These are phyloP conservation scores for Paraphoma chrysanthemicola DNA, from an alignment of 2,329 filamentous ascomycete species.

Conservation along the genomic window DNA sequence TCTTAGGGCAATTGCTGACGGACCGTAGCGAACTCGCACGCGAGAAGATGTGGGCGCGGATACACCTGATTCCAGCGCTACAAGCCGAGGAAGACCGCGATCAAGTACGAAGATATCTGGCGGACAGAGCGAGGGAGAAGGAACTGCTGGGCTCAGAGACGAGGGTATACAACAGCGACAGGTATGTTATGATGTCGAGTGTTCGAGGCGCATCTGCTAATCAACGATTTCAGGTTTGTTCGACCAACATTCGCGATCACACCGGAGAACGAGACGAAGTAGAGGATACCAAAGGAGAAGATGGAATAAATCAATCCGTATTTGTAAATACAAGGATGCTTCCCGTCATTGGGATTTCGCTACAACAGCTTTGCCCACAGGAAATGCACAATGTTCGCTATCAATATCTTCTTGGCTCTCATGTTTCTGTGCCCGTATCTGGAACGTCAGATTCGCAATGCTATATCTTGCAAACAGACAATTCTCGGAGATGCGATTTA, in stretches of 20 bases:
- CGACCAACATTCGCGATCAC: constrained; percentile 79
- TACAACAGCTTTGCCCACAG: background rate
- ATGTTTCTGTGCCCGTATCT: background rate
- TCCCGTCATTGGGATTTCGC: background rate
- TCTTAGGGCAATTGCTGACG: constrained; percentile 19
- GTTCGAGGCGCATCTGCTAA: constrained; percentile 7
- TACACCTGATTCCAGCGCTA: constrained; percentile 90
- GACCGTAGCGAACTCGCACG: constrained; percentile 82
- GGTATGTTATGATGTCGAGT: constrained; percentile 62
- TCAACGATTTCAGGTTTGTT: constrained; percentile 55
- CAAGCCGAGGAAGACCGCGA: constrained; percentile 98
- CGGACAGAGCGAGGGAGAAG: constrained; percentile 89
- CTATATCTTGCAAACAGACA: no score
- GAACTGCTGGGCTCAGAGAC: constrained; percentile 83
- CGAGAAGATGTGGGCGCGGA: constrained; percentile 98
- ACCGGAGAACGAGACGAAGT: constrained; percentile 69
- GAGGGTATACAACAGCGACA: constrained; percentile 86
- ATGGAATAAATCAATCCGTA: background rate
- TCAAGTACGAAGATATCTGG: constrained; percentile 83
- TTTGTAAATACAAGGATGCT: constrained; percentile 22
- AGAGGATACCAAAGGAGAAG: constrained; percentile 25
- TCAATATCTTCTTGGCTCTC: background rate
- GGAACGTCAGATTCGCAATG: background rate
- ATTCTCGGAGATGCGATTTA: no score
- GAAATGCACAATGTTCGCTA: background rate